Percentiles rank a stretch among this genome's conserved stretches.
phyloP scores from a whole-genome alignment of 768 basidiomycete genomes.

The Lenzites betulinus region DNA sequence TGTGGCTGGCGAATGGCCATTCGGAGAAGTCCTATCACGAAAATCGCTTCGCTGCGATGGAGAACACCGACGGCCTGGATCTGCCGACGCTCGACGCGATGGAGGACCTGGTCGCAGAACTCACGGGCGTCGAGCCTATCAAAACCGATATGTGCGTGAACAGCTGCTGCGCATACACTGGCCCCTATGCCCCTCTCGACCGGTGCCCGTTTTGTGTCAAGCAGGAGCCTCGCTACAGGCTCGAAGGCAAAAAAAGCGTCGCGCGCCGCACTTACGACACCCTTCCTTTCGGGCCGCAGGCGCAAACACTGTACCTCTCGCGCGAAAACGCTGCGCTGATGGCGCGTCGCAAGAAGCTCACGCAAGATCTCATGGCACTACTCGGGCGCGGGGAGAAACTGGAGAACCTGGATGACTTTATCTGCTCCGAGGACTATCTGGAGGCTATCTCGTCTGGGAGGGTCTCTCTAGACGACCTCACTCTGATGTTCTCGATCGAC shows the following conservation, averaged over 20 bases:
- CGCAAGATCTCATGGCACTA: constrained; percentile 22
- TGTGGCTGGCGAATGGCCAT: too few species aligned
- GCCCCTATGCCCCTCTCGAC: constrained; percentile 36
- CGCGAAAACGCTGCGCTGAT: background rate
- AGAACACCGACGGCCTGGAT: background rate
- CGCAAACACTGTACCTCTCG: constrained; percentile 40
- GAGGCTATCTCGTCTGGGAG: constrained; percentile 22
- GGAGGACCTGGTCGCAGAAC: background rate
- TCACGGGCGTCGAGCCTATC: constrained; percentile 36
- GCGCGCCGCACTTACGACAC: constrained; percentile 39
- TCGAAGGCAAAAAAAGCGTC: constrained; percentile 7
- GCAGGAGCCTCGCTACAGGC: background rate
- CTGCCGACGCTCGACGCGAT: background rate
- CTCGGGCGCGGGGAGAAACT: constrained; percentile 32
- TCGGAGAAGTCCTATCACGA: background rate
- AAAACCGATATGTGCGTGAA: constrained; percentile 44
- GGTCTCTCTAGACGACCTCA: constrained; percentile 29
- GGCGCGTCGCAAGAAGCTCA: constrained; percentile 1
- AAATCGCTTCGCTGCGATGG: background rate
- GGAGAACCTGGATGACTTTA: constrained; percentile 33
- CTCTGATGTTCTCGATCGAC: constrained; percentile 32
- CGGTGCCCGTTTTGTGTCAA: constrained; percentile 27
- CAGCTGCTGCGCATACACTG: constrained; percentile 42
- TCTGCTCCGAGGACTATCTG: constrained; percentile 31
- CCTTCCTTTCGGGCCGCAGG: constrained; percentile 44